Evolutionary conservation across 352 stramenopile genomes (phyloP), one percentile per base, ranked within the genome.

Genomic region (Pseudoperonospora humuli): DNA sequence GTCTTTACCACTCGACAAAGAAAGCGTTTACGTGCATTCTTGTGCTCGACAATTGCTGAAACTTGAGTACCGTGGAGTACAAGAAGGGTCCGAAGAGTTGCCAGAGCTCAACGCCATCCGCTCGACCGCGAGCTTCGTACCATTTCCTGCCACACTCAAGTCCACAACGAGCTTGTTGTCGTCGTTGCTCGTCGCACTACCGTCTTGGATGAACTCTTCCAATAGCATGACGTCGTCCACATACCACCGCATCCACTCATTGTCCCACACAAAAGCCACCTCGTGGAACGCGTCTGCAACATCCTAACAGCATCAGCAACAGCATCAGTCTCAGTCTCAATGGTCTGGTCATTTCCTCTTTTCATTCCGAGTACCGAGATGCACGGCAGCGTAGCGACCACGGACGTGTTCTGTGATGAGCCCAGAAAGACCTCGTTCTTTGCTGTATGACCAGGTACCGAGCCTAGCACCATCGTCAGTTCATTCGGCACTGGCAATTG

Each of bases 161-260:
- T 72, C 46, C 9, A 69, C 17, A n/a, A 54, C 14, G n/a, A 59
- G n/a, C 0, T 39, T 18, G 5, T 9, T 34, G 7, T 50, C 33
- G 14, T 23, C 26, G 13, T 19, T 11, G 17, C 13, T 51, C 7
- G 13, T 29, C n/a, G 20, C 11, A 23, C 15, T n/a, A 48, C 45
- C 7, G 25, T 15, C 28, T 23, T 35, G 17, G 13, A 74, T 46
- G 26, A 61, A 56, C 25, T 77, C 64, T 50, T 85, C 70, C 18
- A 61, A 46, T n/a, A 81, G 24, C 31, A 85, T 24, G 0, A 64
- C 40, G 23, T 69, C 60, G 39, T 85, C 56, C 39, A 85, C 58
- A 50, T 67, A 69, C 70, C 73, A 83, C 0, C 73, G 70, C 37
- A 85, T 39, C 70, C 73, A 85, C n/a, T 63, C 15, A 3, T 45